Percentiles rank a stretch among this genome's conserved stretches.
phyloP scores from a whole-genome alignment of 192 early-diverging fungal genomes.

The Backusella sp. region DNA sequence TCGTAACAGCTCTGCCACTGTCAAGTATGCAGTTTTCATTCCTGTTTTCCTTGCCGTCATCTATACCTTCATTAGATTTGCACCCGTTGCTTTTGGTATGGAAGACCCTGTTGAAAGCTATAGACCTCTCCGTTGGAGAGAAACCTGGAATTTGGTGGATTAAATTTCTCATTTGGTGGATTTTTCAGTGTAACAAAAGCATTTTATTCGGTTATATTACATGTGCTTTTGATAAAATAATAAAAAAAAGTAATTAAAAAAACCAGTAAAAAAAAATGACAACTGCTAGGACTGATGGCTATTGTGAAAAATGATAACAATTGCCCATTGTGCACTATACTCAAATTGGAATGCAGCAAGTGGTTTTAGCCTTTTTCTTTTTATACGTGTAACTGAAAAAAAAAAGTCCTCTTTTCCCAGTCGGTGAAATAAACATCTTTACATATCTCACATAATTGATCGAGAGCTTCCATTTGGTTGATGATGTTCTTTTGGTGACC shows the following conservation, averaged over 20 bases:
- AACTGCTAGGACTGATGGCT: background rate
- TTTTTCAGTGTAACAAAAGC: background rate
- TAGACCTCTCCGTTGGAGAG: constrained; percentile 65
- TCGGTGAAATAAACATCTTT: constrained; percentile 1
- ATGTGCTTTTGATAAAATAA: background rate
- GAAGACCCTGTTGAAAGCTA: constrained; percentile 61
- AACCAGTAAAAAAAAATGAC: background rate
- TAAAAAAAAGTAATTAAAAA: constrained; percentile 2
- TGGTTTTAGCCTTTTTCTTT: background rate
- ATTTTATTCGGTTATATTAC: constrained; percentile 5
- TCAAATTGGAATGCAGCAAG: background rate
- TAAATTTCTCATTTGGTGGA: background rate
- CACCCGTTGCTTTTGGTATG: constrained; percentile 82
- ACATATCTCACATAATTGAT: background rate
- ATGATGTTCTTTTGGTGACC: background rate
- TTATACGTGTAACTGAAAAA: background rate
- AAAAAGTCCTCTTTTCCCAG: background rate
- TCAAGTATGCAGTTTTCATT: constrained; percentile 37
- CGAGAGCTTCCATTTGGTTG: background rate
- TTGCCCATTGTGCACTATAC: background rate
- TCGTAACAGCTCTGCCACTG: constrained; percentile 14
- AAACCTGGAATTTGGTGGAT: constrained; percentile 71
- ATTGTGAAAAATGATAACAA: background rate
- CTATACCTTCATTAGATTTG: constrained; percentile 70
- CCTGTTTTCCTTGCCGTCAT: constrained; percentile 41